Evolutionary conservation across 352 stramenopile genomes (phyloP).

Genomic region (Phytophthora palmivora): DNA sequence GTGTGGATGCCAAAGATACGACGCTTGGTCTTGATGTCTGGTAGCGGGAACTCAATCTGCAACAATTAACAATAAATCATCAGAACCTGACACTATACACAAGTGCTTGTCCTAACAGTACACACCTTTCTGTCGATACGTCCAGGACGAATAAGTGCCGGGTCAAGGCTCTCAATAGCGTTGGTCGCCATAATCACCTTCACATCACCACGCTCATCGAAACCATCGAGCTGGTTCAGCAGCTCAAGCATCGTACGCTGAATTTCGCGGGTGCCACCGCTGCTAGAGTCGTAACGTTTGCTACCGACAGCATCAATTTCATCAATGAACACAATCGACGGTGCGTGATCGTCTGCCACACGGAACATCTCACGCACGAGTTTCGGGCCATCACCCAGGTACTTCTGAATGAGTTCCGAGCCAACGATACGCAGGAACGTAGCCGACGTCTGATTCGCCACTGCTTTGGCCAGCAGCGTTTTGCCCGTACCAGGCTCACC

Average conservation of each 20-base stretch:
- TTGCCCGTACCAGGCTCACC: slow-evolving; percentile 99
- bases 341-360: slow-evolving; percentile 98
- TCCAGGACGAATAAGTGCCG: slow-evolving; percentile 98
- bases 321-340: slow-evolving; percentile 99
- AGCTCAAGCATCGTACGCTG: slow-evolving; percentile 99
- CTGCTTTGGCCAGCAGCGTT: slow-evolving; percentile 99
- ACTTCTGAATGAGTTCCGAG: slow-evolving; percentile 99
- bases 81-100: slow-evolving; percentile 1
- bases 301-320: slow-evolving; percentile 99
- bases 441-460: slow-evolving; percentile 99
- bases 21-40: slow-evolving; percentile 99
- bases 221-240: slow-evolving; percentile 99
- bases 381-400: slow-evolving; percentile 99
- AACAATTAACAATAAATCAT: slow-evolving; percentile 15
- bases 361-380: slow-evolving; percentile 99
- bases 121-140: slow-evolving; percentile 99
- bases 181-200: slow-evolving; percentile 99
- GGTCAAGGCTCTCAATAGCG: slow-evolving; percentile 99
- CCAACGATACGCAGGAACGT: slow-evolving; percentile 99
- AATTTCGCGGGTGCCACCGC: slow-evolving; percentile 98
- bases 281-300: slow-evolving; percentile 99
- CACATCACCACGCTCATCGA: slow-evolving; percentile 99
- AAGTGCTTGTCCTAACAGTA: neutral
- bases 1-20: slow-evolving; percentile 99
- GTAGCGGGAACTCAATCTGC: slow-evolving; percentile 99